Base-by-base conservation (phyloP, 345 rosid species). In the Heritiera littoralis region DNA sequence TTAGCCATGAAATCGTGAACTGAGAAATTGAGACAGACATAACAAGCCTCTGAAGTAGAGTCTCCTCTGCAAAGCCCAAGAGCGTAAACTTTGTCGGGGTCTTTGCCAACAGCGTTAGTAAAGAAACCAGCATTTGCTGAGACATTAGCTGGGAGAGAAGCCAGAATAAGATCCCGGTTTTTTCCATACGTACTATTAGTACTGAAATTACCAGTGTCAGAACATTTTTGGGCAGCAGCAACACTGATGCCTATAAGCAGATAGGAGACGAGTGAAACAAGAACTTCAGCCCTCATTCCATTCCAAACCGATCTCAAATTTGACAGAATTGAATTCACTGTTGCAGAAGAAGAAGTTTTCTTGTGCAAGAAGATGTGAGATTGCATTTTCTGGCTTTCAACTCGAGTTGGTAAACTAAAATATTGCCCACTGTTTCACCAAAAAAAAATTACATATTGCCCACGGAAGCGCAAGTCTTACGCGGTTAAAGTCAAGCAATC, bases 51-150 rank as follows among this genome's bases (percentile, higher is more conserved):
- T 1, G 30, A 3, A 1, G 49, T 0, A 11, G 7, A 0, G n/a
- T 80, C 85, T 15, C 77, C 82, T 45, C 68, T 65, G 76, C 88
- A 86, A 6, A 81, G 66, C 0, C 78, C 85, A 60, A 75, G n/a
- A 32, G 77, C 80, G 18, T 82, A 68, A 6, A 72, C 85, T 71
- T 66, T 71, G 65, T 79, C 40, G 13, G 77, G 58, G 38, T 30
- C 8, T 49, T 73, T 56, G 1, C 88, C 84, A 9, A 61, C 4
- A 0, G 76, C n/a, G 12, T n/a, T 2, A 56, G 12, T 78, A 48
- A 80, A 82, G 48, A 84, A 84, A 1, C 85, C 84, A 3, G 12
- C 46, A 0, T 66, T 65, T 41, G 51, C 46, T 18, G 63, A 3
- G 43, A 49, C 75, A 51, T 77, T 11, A 6, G 58, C 3, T 5